These are phyloP conservation scores for Hygrocybe coccinea DNA, from an alignment of 768 basidiomycete genomes.

Conservation along the genomic window DNA sequence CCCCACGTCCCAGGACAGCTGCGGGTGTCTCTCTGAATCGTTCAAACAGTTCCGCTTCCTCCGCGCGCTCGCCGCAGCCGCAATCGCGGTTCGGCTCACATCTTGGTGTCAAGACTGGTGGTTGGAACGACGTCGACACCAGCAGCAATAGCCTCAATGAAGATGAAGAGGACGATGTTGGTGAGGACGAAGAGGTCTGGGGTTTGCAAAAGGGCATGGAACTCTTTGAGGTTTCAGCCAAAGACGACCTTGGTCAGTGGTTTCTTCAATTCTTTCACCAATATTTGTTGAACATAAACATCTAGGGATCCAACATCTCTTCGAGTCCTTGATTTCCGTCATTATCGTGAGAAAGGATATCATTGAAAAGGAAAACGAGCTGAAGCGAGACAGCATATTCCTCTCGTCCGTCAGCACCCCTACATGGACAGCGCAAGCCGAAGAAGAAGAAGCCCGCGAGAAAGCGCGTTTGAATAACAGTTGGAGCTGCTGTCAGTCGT, in stretches of 20 bases:
- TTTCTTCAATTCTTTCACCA: constrained; percentile 10
- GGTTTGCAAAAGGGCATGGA: constrained; percentile 80
- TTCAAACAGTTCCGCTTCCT: constrained; percentile 43
- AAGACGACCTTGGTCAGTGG: constrained; percentile 72
- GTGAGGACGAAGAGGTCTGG: constrained; percentile 56
- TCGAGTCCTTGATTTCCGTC: constrained; percentile 70
- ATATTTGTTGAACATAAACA: neutral
- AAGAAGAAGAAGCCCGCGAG: constrained; percentile 68
- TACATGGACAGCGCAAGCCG: constrained; percentile 74
- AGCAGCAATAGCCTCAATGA: constrained; percentile 66
- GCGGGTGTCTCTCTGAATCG: constrained; percentile 40
- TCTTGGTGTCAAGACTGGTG: constrained; percentile 46
- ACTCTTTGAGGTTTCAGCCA: constrained; percentile 87
- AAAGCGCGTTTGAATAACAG: constrained; percentile 47
- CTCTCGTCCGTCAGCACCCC: constrained; percentile 60
- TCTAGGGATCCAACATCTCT: constrained; percentile 74
- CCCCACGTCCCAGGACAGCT: constrained; percentile 44
- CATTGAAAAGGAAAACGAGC: constrained; percentile 77
- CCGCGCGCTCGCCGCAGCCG: constrained; percentile 43
- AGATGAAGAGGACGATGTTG: constrained; percentile 55
- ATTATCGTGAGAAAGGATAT: constrained; percentile 74
- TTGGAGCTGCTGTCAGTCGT: constrained; percentile 62
- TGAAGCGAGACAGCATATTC: constrained; percentile 80
- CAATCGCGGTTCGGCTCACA: constrained; percentile 53
- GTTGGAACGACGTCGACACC: constrained; percentile 56